Evolutionary conservation across 2,329 filamentous ascomycete species (phyloP), one percentile per base, ranked within the genome.

Genomic region (Phialemonium atrogriseum): DNA sequence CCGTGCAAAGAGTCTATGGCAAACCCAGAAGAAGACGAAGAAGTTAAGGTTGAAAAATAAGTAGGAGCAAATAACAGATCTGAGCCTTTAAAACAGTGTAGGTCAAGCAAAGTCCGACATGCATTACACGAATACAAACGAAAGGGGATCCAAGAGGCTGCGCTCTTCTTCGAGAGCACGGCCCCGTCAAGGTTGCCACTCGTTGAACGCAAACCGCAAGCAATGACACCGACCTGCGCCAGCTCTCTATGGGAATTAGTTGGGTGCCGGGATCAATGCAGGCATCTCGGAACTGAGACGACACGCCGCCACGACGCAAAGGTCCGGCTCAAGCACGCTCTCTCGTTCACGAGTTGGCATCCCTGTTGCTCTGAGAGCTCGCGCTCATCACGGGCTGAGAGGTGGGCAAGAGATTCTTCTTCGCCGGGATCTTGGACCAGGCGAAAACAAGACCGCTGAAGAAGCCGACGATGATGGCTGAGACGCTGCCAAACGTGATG

Each of bases 401-500:
- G 3, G 81, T 86, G 23, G 88, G 75, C 32, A 83, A 61, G 13
- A 73, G 66, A 49, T 72, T 77, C 60, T 80, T 80, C 24, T 69
- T 68, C 49, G 74, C 67, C 45, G 70, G 71, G 43, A 94, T 70
- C 69, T 93, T 93, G 43, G 86, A 80, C 49, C 87, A 72, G 4
- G 91, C 72, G 48, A 94, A 98, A 14, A 98, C 84, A 34, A 96
- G 74, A 44, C 91, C 91, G 48, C 84, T 91, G 46, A 96, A 61
- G 58, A 95, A 96, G 21, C 89, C 91, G 37, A 98, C 72, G 39
- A 79, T 69, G 50, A 98, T 96, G 47, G 91, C 91, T 14, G 85
- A 85, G 9, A 94, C 84, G 52, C 85, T 91, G 47, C 86, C 87
- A 40, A 95, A 73, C 1, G 91, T 96, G 47, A 94, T 83, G 0